These are phyloP conservation scores for Rubia peregrina DNA, from an alignment of 305 asterid genomes.

Conservation along the genomic window DNA sequence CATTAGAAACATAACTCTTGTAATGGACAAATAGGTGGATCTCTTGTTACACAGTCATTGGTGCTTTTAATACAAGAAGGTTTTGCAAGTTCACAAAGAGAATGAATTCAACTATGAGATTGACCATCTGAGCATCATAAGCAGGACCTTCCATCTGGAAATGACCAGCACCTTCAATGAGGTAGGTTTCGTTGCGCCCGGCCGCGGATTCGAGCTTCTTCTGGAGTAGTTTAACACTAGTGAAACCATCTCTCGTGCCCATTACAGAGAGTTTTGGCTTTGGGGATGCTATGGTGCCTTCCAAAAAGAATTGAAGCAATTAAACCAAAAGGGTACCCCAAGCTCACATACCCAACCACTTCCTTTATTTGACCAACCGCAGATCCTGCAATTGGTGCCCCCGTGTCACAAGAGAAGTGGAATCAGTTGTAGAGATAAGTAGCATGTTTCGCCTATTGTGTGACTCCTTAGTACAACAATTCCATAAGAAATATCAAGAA, in stretches of 20 bases:
- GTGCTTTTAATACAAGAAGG: background rate
- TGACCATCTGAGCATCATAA: conserved; percentile 60
- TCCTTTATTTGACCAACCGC: conserved; percentile 59
- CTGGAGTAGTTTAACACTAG: conserved; percentile 68
- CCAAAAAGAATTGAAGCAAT: conserved; percentile 70
- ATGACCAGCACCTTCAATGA: conserved; percentile 69
- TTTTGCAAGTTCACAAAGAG: conserved; percentile 22
- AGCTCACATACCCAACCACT: conserved; percentile 57
- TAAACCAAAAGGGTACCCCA: conserved; percentile 72
- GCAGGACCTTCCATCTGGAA: conserved; percentile 89
- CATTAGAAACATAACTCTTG: background rate
- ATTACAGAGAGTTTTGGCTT: conserved; percentile 79
- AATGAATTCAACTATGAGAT: conserved; percentile 43
- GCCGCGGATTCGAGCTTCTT: conserved; percentile 63
- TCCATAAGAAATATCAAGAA: too few relatives aligned
- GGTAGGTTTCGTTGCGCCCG: conserved; percentile 41
- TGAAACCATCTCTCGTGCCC: conserved; percentile 83
- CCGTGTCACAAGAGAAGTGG: conserved; percentile 14
- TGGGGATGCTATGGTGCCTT: conserved; percentile 63
- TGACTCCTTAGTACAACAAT: too few relatives aligned
- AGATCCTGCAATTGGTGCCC: conserved; percentile 79
- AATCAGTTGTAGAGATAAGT: background rate
- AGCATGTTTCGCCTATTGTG: too few relatives aligned
- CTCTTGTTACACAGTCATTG: background rate
- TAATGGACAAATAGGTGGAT: background rate